Percentiles rank a stretch among this genome's conserved stretches.
Conservation (phyloP, 2,329 filamentous ascomycete genomes). For the Celoporthe dispersa region DNA sequence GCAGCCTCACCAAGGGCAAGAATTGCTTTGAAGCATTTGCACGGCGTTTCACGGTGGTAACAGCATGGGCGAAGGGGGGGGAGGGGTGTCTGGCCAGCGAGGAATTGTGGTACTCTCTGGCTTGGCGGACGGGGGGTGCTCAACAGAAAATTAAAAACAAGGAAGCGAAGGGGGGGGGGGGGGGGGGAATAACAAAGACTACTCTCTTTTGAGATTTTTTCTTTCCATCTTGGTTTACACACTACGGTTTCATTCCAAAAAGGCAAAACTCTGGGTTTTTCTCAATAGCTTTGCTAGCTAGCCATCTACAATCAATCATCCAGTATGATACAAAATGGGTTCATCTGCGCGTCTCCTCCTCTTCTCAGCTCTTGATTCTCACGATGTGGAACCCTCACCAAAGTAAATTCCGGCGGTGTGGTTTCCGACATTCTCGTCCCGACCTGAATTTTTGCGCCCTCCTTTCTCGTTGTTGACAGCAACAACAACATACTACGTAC, state of each 20-base stretch:
- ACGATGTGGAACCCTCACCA: not conserved
- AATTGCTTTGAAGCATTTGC: constrained; percentile 17
- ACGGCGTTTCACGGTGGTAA: constrained; percentile 16
- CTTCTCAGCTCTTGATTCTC: not conserved
- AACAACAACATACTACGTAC: not conserved
- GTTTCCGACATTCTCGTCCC: not conserved
- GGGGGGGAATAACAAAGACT: too few relatives aligned
- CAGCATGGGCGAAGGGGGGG: not conserved
- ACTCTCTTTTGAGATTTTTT: not conserved
- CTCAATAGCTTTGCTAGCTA: too few relatives aligned
- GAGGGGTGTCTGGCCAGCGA: not conserved
- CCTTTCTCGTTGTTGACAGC: not conserved
- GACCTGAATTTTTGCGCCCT: not conserved
- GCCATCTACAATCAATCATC: not conserved
- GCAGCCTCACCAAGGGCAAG: not conserved
- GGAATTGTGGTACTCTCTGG: not conserved
- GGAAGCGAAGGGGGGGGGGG: too few relatives aligned
- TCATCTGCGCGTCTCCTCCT: not conserved
- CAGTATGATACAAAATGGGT: not conserved
- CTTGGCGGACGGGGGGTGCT: not conserved
- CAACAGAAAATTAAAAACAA: too few relatives aligned
- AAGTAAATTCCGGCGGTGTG: not conserved
- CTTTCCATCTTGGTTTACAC: not conserved
- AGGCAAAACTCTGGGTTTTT: not conserved
- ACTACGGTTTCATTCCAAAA: not conserved